Evolutionary conservation across 2,329 filamentous ascomycete species (phyloP), one percentile per base, ranked within the genome.

Genomic region (Lachnellula occidentalis): DNA sequence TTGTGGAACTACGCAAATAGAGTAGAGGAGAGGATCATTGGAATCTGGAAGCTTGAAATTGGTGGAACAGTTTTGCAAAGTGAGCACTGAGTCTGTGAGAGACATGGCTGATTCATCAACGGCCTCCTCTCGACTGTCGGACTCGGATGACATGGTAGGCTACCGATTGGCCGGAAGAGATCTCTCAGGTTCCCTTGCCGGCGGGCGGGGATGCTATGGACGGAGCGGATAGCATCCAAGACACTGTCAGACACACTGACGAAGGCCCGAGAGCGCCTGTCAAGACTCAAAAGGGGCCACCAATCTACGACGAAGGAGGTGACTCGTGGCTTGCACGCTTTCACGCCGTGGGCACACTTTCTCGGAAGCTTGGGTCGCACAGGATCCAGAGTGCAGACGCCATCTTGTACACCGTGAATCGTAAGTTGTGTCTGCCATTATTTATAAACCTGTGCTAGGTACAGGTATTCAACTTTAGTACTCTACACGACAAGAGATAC

Each of bases 291-390:
- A 48, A 34, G 50, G 50, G 47, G 54, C 15, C 43, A n/a, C 22
- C 21, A 31, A 12, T n/a, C n/a, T n/a, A n/a, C n/a, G n/a, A n/a
- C n/a, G 47, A 21, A 9, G 34, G 34, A 24, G 19, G 22, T 46
- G 55, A 51, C 55, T 57, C 57, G 55, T 59, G 57, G 58, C 52
- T 46, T 53, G 43, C 54, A 57, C 51, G 57, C 52, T 34, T 19
- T n/a, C 47, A 55, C 49, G 46, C 55, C 43, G 8, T 4, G 17
- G 34, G 6, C 37, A 54, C 21, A 15, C 19, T 22, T 36, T 21
- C 31, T 41, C 43, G 19, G 53, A 27, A 45, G 48, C 45, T 48
- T 15, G 15, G 27, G 43, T 46, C 27, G 47, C 27, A 53, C 37
- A 24, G 34, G 31, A 43, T 49, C 34, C 27, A 45, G 12, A 42